Evolutionary conservation across 352 stramenopile species (phyloP), one percentile per base, ranked within the genome.

Genomic region (Phytophthora multivora): DNA sequence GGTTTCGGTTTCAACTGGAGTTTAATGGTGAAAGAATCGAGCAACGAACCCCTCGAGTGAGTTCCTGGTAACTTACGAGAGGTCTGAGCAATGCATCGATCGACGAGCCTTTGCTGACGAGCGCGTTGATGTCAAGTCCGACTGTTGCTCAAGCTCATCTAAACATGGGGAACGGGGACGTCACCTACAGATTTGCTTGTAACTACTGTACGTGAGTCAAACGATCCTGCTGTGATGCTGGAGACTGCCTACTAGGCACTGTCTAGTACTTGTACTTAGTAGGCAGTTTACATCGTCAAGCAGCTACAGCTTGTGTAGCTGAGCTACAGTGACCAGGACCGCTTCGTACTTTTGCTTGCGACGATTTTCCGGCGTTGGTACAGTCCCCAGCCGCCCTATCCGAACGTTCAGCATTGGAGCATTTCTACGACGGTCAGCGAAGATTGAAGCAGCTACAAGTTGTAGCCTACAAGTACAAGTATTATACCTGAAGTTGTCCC

Each of bases 121-220:
- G 21, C 4, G n/a, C 42, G 30, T 48, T 61, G 33, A 53, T 62
- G 42, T 16, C 43, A 25, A 53, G 40, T 47, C 15, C n/a, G 18
- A 36, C 19, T 18, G 41, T 16, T 38, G 18, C 51, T 18, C 36
- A 7, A 31, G 43, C 41, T 51, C 41, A 33, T 31, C 53, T 26
- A 18, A 11, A 39, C 54, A 18, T 49, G 54, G 42, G 53, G 31
- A 28, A 54, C 31, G 54, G 54, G 54, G 54, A 62, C 42, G 13
- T 36, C 51, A 42, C 3, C n/a, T 48, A 2, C 35, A 12, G 43
- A 62, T 62, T 49, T 55, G 43, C 23, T n/a, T 4, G n/a, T n/a
- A n/a, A 7, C n/a, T 18, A 4, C 21, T 23, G 21, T 23, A 23
- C 13, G 0, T 19, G 35, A 15, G 33, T 48, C 31, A 54, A 61